Percentiles rank a stretch among this genome's conserved stretches.
These are phyloP conservation scores for Pascua sp. DNA, from an alignment of 1,284 basidiomycete genomes.

Conservation along the genomic window DNA sequence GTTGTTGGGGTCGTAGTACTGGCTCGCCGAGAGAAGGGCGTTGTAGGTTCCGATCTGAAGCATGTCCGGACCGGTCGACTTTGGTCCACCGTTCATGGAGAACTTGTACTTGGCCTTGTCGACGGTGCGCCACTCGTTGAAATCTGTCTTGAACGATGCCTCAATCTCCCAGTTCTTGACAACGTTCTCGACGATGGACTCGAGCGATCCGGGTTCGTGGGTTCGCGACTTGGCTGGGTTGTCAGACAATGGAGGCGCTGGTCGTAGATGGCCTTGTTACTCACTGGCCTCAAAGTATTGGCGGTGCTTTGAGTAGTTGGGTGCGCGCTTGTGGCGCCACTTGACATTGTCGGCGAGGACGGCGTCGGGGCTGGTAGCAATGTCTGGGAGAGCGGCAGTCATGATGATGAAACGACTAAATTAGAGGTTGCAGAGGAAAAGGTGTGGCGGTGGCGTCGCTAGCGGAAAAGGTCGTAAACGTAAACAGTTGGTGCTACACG, in stretches of 20 bases:
- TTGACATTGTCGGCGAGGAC: conserved; percentile 13
- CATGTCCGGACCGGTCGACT: conserved; percentile 11
- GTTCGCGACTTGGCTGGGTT: conserved; percentile 10
- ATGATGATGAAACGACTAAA: no score
- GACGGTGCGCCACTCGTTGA: conserved; percentile 17
- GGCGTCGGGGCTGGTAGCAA: conserved; percentile 17
- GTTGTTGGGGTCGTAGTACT: conserved; percentile 13
- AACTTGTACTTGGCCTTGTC: conserved; percentile 14
- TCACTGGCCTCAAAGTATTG: conserved; percentile 14
- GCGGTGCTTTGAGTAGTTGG: conserved; percentile 16
- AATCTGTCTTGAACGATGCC: conserved; percentile 20
- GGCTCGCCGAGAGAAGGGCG: conserved; percentile 10
- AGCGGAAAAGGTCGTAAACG: neutral
- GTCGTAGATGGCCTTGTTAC: neutral
- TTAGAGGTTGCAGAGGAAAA: conserved; percentile 8
- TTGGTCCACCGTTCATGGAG: conserved; percentile 12
- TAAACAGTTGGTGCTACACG: no score
- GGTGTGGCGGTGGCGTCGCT: neutral
- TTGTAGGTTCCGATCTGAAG: conserved; percentile 16
- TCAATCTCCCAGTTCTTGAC: conserved; percentile 24
- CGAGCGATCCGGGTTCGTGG: conserved; percentile 14
- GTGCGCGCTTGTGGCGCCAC: conserved; percentile 13
- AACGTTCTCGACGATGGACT: conserved; percentile 16
- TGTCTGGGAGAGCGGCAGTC: conserved; percentile 7
- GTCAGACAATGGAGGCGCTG: neutral